Base-by-base conservation (phyloP, 805 yeast genomes). In the Barnettozyma californica region DNA sequence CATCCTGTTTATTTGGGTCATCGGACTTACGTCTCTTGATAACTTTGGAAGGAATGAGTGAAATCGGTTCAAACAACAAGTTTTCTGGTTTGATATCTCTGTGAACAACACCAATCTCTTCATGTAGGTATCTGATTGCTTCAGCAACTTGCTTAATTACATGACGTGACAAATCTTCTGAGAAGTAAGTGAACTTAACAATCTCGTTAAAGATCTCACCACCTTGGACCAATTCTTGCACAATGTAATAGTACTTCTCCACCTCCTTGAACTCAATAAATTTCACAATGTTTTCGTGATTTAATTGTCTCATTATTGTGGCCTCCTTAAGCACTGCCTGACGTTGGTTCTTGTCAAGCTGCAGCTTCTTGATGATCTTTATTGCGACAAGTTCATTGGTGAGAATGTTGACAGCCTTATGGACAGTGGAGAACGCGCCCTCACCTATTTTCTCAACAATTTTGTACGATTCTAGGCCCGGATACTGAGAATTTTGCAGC, bases 41-140 rank as follows among this genome's bases (percentile, higher is more conserved):
- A 6, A 20, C 13, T 26, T 44, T 52, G 10, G 59, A 53, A 8
- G 60, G 56, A 5, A 45, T 21, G 14, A 56, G 8, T 10, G 53
- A 53, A 19, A 61, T 60, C 14, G 58, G 60, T 33, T 92, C 96
- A 52, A 92, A 73, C 43, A 92, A 68, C 47, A 92, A 81, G 62
- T 94, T 92, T 58, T 89, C 99, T 0, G 99, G 99, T 68, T 94
- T 94, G 53, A 94, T 87, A 63, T 94, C 99, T 48, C 98, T 78
- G 65, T 94, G 99, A 11, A 90, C 94, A 59, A 94, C 90, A 14
- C 97, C 97, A 60, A 87, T 80, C 21, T 91, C 84, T 60, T 88
- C 92, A 66, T 94, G 99, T 44, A 94, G 74, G 63, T 92, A 94
- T 0, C 95, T 95, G 55, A 94, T 71, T 1, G 98, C 98, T 68